Base-by-base conservation (phyloP, 1,284 basidiomycete genomes). In the Gymnopus androsaceus region DNA sequence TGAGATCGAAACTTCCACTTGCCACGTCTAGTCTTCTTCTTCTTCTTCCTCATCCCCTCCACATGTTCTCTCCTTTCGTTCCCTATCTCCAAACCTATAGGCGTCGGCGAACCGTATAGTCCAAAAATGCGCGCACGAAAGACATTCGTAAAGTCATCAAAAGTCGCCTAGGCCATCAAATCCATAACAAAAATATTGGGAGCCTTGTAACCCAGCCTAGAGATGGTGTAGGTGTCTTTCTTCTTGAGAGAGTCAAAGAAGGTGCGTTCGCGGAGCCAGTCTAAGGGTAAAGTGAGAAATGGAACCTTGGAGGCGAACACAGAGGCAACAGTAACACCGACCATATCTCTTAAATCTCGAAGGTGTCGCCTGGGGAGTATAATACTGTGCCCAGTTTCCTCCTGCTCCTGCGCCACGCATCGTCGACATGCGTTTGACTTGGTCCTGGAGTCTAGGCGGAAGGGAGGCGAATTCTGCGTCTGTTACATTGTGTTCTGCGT, bases 101-200 rank as follows among this genome's bases (percentile, higher is more conserved):
- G n/a, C n/a, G n/a, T n/a, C n/a, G n/a, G n/a, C n/a, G n/a, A n/a
- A n/a, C n/a, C n/a, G n/a, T n/a, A n/a, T n/a, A n/a, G n/a, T n/a
- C n/a, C n/a, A n/a, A n/a, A n/a, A n/a, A n/a, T n/a, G n/a, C n/a
- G n/a, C n/a, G n/a, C n/a, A n/a, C n/a, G n/a, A n/a, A n/a, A n/a
- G n/a, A n/a, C n/a, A n/a, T n/a, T n/a, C 14, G 31, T 7, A 7
- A 33, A 33, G 31, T 14, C 6, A 14, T 14, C 7, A 33, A 33
- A 7, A 33, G 31, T 14, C 44, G 7, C 54, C 59, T 33, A 63
- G 41, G 59, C 55, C 15, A 53, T 54, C 28, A 66, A 57, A 36
- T 73, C 70, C 81, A 92, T 83, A 36, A 88, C 74, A 66, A 90
- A 88, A 33, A 90, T 81, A 65, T 92, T 92, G 2, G 89, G 83